Base-by-base conservation (phyloP, 2,329 filamentous ascomycete genomes). In the Cladosporium austrohemisphaericum region DNA sequence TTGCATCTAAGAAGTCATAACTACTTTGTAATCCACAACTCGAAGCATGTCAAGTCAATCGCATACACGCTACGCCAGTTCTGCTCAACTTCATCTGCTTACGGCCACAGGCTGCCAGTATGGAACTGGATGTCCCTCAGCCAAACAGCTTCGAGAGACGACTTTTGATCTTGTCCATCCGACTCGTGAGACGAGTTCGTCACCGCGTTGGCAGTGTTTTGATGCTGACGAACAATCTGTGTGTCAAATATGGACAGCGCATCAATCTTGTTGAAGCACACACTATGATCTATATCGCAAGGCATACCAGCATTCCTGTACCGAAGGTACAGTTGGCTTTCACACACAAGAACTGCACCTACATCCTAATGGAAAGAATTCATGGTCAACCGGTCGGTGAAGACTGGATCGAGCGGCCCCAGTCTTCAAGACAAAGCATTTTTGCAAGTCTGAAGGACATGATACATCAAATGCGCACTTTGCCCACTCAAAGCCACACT, bases 261-360 rank as follows among this genome's bases (percentile, higher is more conserved):
- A 55, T 60, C 8, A 60, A 65, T 33, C 60, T 74, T 6, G 58
- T 66, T 5, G 70, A 75, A 59, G 71, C 66, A 22, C 58, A 60
- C 31, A 60, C 71, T 2, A 71, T 76, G 62, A 54, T 62, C 19
- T 74, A 68, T 41, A 52, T 76, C 38, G 61, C 66, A 4, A 38
- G 61, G 11, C 61, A 72, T 41, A 76, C 72, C 4, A 63, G 61
- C 2, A 65, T 77, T 18, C 73, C 74, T 3, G 69, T 76, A 0
- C 74, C 75, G 2, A 65, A 66, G 8, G 63, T 77, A 1, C 63
- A 73, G 53, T 73, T 65, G 52, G 63, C 72, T 28, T 77, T 77
- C 43, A 46, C 63, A 1, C 61, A 68, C 46, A 64, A 66, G 8
- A 66, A 65, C 14, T 53, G 55, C 3, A 63, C 70, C 0, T 75